Percentiles rank a stretch among this genome's conserved stretches.
These are phyloP conservation scores for Laburnicola sp. DNA, from an alignment of 2,329 filamentous ascomycete genomes.

Conservation along the genomic window DNA sequence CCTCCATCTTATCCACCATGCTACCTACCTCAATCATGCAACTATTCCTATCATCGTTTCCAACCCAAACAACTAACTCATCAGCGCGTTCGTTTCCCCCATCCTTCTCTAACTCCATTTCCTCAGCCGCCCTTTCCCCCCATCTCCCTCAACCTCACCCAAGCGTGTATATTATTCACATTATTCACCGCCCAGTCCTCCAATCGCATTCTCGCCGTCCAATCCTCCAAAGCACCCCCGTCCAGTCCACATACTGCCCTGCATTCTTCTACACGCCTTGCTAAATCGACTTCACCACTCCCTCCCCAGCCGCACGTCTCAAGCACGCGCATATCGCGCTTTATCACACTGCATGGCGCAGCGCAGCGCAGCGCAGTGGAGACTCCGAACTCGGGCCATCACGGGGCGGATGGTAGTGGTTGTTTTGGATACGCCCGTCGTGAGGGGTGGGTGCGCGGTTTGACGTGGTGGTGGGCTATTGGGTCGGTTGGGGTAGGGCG, in stretches of 20 bases:
- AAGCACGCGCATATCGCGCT: not conserved
- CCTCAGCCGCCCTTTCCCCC: not conserved
- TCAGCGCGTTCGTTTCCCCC: no score
- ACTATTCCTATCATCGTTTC: not conserved
- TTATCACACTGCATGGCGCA: constrained; percentile 8
- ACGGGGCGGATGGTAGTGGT: not conserved
- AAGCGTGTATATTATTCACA: not conserved
- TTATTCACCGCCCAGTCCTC: not conserved
- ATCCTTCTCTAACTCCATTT: not conserved
- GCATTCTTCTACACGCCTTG: not conserved
- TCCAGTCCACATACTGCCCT: not conserved
- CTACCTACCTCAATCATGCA: no score
- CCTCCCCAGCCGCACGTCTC: not conserved
- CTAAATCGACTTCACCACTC: not conserved
- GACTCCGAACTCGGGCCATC: constrained; percentile 6
- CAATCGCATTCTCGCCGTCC: not conserved
- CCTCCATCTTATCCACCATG: no score
- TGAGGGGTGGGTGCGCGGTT: not conserved
- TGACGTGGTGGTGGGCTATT: constrained; percentile 20
- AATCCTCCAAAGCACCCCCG: not conserved
- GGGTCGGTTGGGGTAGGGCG: not conserved
- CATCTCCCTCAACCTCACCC: not conserved
- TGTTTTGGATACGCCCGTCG: not conserved
- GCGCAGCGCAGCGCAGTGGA: not conserved
- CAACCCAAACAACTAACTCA: not conserved